A percentile compares a stretch with the other conserved stretches of the same genome.
These are phyloP conservation scores for Elsinoe perseae DNA, from an alignment of 2,329 filamentous ascomycete genomes.

Conservation along the genomic window DNA sequence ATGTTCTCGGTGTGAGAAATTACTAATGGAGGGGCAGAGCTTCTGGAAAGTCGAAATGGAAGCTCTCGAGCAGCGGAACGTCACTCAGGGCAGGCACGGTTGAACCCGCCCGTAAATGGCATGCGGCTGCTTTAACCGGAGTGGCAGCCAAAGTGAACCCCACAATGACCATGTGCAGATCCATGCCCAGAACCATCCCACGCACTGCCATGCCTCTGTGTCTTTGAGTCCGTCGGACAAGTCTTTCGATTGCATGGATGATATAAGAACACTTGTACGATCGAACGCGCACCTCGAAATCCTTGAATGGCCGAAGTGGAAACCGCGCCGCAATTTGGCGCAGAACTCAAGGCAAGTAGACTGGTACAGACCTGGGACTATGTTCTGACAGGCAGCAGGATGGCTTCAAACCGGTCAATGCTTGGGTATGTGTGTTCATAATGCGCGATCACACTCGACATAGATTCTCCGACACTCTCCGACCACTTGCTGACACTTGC, in stretches of 20 bases:
- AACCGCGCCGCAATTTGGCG: slow-evolving; percentile 76
- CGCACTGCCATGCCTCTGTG: not conserved
- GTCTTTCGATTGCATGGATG: not conserved
- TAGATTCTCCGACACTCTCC: not conserved
- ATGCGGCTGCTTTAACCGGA: slow-evolving; percentile 1
- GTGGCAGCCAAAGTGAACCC: not conserved
- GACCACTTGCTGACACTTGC: not conserved
- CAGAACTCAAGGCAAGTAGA: slow-evolving; percentile 74
- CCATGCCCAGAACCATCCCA: not conserved
- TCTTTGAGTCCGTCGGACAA: not conserved
- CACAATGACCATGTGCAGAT: not conserved
- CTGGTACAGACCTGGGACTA: not conserved
- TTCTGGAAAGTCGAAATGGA: not conserved
- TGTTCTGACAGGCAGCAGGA: slow-evolving; percentile 51
- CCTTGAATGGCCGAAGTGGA: slow-evolving; percentile 70
- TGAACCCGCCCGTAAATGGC: not conserved
- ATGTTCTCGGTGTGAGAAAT: not conserved
- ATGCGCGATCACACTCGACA: not conserved
- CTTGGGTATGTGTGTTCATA: slow-evolving; percentile 53
- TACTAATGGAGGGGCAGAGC: slow-evolving; percentile 6
- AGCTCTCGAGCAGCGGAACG: not conserved
- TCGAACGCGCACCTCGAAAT: not conserved
- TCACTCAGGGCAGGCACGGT: slow-evolving; percentile 7
- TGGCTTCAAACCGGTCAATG: slow-evolving; percentile 90
- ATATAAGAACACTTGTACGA: not conserved